Conservation (phyloP, 345 rosid genomes). For the Lepidium aucheri region DNA sequence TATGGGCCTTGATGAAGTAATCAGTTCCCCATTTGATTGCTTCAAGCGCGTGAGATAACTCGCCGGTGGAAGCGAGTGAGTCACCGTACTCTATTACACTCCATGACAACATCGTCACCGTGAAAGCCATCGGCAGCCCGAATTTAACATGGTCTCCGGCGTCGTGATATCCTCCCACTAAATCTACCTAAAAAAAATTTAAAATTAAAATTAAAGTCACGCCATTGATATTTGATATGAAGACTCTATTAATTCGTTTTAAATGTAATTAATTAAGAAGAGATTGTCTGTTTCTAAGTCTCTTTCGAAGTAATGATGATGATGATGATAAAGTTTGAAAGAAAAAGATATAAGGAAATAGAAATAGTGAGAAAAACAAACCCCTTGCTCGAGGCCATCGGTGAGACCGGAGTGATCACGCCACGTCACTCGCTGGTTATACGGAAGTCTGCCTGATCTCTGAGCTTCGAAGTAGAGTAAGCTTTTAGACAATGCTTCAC, state of each 20-base stretch:
- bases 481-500: slow-evolving; percentile 75
- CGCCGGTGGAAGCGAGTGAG: slow-evolving; percentile 59
- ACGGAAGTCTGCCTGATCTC: slow-evolving; percentile 82
- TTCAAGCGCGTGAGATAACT: slow-evolving; percentile 64
- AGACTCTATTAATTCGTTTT: background rate
- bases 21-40: slow-evolving; percentile 97
- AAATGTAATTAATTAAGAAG: background rate
- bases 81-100: slow-evolving; percentile 60
- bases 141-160: slow-evolving; percentile 97
- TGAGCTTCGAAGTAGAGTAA: slow-evolving; percentile 91
- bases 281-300: background rate
- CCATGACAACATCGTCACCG: slow-evolving; percentile 93
- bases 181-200: slow-evolving; percentile 50
- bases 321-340: background rate
- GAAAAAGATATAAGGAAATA: no score
- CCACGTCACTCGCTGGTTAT: slow-evolving; percentile 83
- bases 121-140: slow-evolving; percentile 95
- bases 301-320: background rate
- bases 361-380: slow-evolving; percentile 31
- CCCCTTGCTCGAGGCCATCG: slow-evolving; percentile 96
- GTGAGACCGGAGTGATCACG: slow-evolving; percentile 90
- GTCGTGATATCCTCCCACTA: slow-evolving; percentile 94
- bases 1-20: slow-evolving; percentile 87
- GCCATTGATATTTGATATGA: no score
- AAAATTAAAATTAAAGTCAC: background rate